phyloP scores from a whole-genome alignment of 495 filamentous ascomycete species.

The Staphylotrichum longicolle region DNA sequence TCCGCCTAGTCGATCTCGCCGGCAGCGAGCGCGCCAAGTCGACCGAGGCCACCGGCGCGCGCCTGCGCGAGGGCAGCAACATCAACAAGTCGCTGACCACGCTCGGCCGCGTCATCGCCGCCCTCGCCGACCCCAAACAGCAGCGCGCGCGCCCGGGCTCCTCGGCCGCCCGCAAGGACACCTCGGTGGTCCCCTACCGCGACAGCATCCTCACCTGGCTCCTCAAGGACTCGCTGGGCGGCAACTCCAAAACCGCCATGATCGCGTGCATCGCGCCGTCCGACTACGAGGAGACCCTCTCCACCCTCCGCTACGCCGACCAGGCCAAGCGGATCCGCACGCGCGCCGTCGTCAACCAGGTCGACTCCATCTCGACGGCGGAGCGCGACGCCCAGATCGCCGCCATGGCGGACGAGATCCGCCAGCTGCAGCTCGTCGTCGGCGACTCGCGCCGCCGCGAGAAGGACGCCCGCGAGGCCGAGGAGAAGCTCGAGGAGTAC shows the following conservation, averaged over 20 bases:
- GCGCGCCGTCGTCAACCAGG: conserved; percentile 90
- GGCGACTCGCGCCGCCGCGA: conserved; percentile 51
- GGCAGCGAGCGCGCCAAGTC: conserved; percentile 93
- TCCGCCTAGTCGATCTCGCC: conserved; percentile 92
- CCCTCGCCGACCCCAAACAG: conserved; percentile 73
- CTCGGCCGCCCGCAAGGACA: conserved; percentile 3
- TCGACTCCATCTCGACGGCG: conserved; percentile 74
- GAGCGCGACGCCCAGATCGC: conserved; percentile 91
- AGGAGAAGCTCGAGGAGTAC: conserved; percentile 85
- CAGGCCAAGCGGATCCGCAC: conserved; percentile 97
- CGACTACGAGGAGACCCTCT: conserved; percentile 96
- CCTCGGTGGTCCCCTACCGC: conserved; percentile 83
- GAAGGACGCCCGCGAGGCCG: conserved; percentile 52
- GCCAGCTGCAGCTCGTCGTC: conserved; percentile 73
- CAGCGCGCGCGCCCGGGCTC: conserved; percentile 33
- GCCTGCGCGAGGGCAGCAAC: conserved; percentile 90
- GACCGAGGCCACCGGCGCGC: conserved; percentile 88
- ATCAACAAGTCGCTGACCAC: conserved; percentile 99
- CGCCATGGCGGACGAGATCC: conserved; percentile 92
- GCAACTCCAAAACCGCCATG: conserved; percentile 98
- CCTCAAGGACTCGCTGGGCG: conserved; percentile 89
- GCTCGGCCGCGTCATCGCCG: conserved; percentile 93
- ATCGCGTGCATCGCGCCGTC: conserved; percentile 94
- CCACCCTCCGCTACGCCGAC: conserved; percentile 93
- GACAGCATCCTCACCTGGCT: conserved; percentile 98